Percentiles rank a stretch among this genome's conserved stretches.
phyloP scores from a whole-genome alignment of 139 green algal genomes.

The Ettlia oleoabundans region DNA sequence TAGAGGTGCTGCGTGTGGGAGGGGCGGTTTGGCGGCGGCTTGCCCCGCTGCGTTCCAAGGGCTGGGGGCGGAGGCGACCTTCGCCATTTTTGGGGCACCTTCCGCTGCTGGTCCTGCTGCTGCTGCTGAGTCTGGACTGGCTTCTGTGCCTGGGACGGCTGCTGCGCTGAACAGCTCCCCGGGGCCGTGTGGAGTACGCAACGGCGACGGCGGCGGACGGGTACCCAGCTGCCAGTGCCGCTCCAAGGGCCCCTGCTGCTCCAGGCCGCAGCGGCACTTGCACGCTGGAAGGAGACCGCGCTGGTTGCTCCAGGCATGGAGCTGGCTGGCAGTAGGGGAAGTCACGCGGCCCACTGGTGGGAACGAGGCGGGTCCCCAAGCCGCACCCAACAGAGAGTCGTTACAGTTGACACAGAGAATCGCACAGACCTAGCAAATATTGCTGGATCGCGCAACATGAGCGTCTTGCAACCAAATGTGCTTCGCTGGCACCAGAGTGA shows the following conservation, averaged over 20 bases:
- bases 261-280: background rate
- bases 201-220: background rate
- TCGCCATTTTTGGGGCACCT: background rate
- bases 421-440: too few species aligned
- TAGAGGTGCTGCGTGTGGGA: constrained; percentile 32
- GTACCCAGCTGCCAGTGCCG: background rate
- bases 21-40: background rate
- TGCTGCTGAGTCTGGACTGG: too few species aligned
- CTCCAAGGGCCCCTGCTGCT: background rate
- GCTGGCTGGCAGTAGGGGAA: too few species aligned
- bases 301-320: background rate
- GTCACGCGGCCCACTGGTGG: too few species aligned
- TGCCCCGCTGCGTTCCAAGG: background rate
- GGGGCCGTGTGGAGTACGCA: background rate
- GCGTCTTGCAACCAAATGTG: too few species aligned
- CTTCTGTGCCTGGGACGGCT: too few species aligned
- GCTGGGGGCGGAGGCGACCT: background rate
- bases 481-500: too few species aligned
- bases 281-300: background rate
- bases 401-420: too few species aligned
- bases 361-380: too few species aligned
- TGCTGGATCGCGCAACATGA: too few species aligned
- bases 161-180: background rate
- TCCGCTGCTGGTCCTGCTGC: background rate
- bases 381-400: too few species aligned